These are phyloP conservation scores for Arthrinium phaeospermum DNA, from an alignment of 2,329 filamentous ascomycete genomes.

Conservation along the genomic window DNA sequence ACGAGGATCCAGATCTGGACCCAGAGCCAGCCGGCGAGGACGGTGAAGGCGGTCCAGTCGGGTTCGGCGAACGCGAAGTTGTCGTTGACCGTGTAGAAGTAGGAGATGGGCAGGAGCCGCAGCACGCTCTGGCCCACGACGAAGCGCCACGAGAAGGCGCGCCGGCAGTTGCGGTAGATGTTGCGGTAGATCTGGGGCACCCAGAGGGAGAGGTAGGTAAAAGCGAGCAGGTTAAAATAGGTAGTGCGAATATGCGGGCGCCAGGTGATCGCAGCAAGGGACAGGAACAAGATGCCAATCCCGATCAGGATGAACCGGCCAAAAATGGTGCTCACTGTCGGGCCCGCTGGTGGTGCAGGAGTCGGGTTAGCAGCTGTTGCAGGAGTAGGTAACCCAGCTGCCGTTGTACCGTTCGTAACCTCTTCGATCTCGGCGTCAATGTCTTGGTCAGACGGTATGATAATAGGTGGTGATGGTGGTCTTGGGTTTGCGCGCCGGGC, in stretches of 20 bases:
- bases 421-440: constrained; percentile 65
- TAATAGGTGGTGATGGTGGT: constrained; percentile 52
- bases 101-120: constrained; percentile 79
- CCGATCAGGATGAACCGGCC: constrained; percentile 63
- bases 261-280: constrained; percentile 66
- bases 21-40: constrained; percentile 82
- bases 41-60: constrained; percentile 68
- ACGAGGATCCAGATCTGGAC: constrained; percentile 79
- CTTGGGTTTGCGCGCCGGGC: constrained; percentile 30
- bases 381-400: constrained; percentile 35
- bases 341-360: constrained; percentile 30
- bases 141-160: constrained; percentile 90
- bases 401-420: constrained; percentile 34
- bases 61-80: constrained; percentile 82
- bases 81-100: constrained; percentile 79
- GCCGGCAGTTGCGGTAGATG: constrained; percentile 86
- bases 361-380: constrained; percentile 35
- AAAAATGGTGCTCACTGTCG: constrained; percentile 60
- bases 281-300: constrained; percentile 61
- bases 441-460: constrained; percentile 69
- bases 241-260: constrained; percentile 57
- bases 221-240: constrained; percentile 68
- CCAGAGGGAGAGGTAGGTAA: constrained; percentile 90
- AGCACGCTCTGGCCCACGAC: constrained; percentile 82
- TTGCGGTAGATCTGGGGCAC: constrained; percentile 91